phyloP scores from a whole-genome alignment of 2,329 filamentous ascomycete species.

The Pseudonectria foliicola region DNA sequence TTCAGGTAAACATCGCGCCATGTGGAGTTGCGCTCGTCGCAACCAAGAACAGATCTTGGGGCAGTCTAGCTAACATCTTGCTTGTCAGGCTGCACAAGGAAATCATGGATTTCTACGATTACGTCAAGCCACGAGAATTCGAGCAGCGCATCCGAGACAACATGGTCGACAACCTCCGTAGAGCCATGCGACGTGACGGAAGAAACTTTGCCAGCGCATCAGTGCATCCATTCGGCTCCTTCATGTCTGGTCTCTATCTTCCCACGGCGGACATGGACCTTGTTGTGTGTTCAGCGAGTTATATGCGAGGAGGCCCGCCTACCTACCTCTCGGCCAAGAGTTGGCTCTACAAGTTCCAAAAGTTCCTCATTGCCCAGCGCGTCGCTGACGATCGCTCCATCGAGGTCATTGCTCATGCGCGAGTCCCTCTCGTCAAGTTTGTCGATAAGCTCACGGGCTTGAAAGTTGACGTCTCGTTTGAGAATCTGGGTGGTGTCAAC shows the following conservation, averaged over 20 bases:
- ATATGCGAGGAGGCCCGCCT: conserved; percentile 44
- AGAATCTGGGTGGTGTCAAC: conserved; percentile 74
- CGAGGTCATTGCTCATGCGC: conserved; percentile 65
- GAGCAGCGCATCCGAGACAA: conserved; percentile 70
- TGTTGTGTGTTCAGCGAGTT: conserved; percentile 62
- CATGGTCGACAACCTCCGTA: conserved; percentile 62
- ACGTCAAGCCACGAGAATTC: conserved; percentile 67
- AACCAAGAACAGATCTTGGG: neutral
- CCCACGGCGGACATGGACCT: conserved; percentile 87
- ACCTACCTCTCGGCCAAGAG: conserved; percentile 43
- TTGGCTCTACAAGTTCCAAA: conserved; percentile 55
- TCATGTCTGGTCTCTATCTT: conserved; percentile 69
- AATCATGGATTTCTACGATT: conserved; percentile 81
- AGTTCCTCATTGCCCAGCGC: conserved; percentile 46
- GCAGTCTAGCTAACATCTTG: neutral
- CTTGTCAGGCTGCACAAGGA: conserved; percentile 72
- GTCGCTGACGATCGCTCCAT: conserved; percentile 54
- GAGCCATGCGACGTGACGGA: conserved; percentile 44
- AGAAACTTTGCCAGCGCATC: conserved; percentile 52
- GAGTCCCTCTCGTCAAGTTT: conserved; percentile 90
- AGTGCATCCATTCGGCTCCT: conserved; percentile 82
- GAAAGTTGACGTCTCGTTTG: conserved; percentile 89
- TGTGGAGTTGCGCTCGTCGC: neutral
- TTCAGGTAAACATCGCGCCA: conserved; percentile 44
- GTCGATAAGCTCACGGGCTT: conserved; percentile 70